A percentile compares a stretch with the other conserved stretches of the same genome.
phyloP scores from a whole-genome alignment of 2,329 filamentous ascomycete species.

The Calonectria naviculata region DNA sequence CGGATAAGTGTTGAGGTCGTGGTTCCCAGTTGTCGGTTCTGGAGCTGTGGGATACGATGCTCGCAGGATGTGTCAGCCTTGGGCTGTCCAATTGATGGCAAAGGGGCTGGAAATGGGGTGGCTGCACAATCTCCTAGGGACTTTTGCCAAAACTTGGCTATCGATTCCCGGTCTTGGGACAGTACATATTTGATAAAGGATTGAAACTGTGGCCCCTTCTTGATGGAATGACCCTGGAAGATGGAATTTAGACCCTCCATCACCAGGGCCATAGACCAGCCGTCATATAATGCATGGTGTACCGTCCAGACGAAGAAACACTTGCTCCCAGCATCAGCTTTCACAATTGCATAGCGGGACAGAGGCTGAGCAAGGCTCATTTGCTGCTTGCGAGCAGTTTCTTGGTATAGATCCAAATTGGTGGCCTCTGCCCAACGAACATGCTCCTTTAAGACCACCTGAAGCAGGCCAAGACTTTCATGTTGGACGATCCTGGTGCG shows the following conservation, averaged over 20 bases:
- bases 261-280: conserved; percentile 38
- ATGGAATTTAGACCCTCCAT: conserved; percentile 18
- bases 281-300: conserved; percentile 45
- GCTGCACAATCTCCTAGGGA: neutral
- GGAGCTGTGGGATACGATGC: neutral
- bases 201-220: neutral
- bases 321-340: neutral
- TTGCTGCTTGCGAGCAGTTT: neutral
- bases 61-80: neutral
- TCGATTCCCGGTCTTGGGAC: neutral
- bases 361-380: conserved; percentile 22
- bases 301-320: conserved; percentile 37
- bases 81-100: neutral
- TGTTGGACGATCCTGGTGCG: conserved; percentile 44
- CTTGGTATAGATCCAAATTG: neutral
- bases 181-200: conserved; percentile 15
- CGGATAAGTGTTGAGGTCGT: conserved; percentile 32
- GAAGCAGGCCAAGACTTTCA: neutral
- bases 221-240: conserved; percentile 2
- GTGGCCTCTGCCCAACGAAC: conserved; percentile 4
- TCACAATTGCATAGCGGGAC: conserved; percentile 1
- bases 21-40: neutral
- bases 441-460: conserved; percentile 12
- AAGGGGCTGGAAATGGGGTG: conserved; percentile 6
- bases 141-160: conserved; percentile 10